Evolutionary conservation across 495 filamentous ascomycete genomes (phyloP).

Genomic region (Penicillium egyptiacum): DNA sequence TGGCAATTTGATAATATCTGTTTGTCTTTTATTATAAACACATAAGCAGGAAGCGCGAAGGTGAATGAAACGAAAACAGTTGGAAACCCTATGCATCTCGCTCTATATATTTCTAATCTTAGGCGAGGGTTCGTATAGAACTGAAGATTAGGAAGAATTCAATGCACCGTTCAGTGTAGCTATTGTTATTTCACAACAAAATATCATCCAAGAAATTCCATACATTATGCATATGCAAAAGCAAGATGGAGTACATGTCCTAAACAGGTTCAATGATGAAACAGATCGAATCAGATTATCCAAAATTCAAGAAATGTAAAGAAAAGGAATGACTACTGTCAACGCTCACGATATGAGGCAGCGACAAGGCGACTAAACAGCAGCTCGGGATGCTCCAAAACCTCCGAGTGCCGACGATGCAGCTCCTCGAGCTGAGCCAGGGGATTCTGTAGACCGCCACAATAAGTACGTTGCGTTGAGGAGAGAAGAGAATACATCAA

Average conservation of each 20-base stretch:
- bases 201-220: slow-evolving; percentile 1
- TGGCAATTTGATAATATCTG: not conserved
- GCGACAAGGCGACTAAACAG: slow-evolving; percentile 17
- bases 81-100: not conserved
- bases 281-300: not conserved
- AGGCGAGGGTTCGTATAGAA: too few species aligned
- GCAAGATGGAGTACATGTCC: slow-evolving; percentile 4
- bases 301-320: not conserved
- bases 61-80: not conserved
- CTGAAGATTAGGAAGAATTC: not conserved
- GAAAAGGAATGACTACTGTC: not conserved
- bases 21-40: not conserved
- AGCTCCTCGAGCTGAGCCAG: slow-evolving; percentile 66
- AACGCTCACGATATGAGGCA: not conserved
- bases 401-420: slow-evolving; percentile 59
- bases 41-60: not conserved
- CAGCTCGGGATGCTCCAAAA: slow-evolving; percentile 43
- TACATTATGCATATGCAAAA: slow-evolving; percentile 18
- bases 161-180: not conserved
- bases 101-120: not conserved
- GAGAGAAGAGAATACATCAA: slow-evolving; percentile 49
- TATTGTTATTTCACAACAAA: slow-evolving; percentile 7
- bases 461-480: slow-evolving; percentile 60
- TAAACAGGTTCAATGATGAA: not conserved
- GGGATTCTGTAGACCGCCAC: slow-evolving; percentile 68